A percentile compares a stretch with the other conserved stretches of the same genome.
Conservation (phyloP, 2,329 filamentous ascomycete genomes). For the Xylariaceae sp. region DNA sequence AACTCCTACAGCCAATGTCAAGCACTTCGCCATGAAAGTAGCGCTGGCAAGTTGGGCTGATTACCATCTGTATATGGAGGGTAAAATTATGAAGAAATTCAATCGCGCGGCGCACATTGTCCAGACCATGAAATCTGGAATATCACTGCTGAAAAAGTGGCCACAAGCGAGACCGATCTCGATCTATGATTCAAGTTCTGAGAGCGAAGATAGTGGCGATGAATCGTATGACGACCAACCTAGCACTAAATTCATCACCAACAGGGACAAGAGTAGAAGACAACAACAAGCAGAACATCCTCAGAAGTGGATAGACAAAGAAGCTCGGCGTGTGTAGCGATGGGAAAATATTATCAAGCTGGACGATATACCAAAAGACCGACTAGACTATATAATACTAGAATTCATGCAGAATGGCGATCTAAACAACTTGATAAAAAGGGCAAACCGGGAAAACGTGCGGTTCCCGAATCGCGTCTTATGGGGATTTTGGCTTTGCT, state of each 20-base stretch:
- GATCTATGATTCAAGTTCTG: slow-evolving; percentile 13
- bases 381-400: slow-evolving; percentile 14
- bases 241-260: neutral
- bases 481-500: slow-evolving; percentile 23
- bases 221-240: slow-evolving; percentile 8
- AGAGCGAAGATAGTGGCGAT: slow-evolving; percentile 10
- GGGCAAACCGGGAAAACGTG: neutral
- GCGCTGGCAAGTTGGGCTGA: neutral
- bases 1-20: neutral
- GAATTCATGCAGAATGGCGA: slow-evolving; percentile 19
- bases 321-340: too few species aligned
- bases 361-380: neutral
- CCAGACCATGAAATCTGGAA: slow-evolving; percentile 14
- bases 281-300: neutral
- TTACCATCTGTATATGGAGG: neutral
- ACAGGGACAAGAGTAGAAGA: neutral
- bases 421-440: slow-evolving; percentile 10
- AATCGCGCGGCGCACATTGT: slow-evolving; percentile 18
- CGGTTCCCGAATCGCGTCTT: slow-evolving; percentile 15
- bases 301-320: neutral
- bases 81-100: slow-evolving; percentile 10
- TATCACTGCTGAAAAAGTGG: too few species aligned
- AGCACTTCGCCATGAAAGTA: slow-evolving; percentile 7
- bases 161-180: neutral
- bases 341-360: neutral